Evolutionary conservation across 2,329 filamentous ascomycete genomes (phyloP), one percentile per base, ranked within the genome.

Genomic region (Ceratocystis diversiconidia): DNA sequence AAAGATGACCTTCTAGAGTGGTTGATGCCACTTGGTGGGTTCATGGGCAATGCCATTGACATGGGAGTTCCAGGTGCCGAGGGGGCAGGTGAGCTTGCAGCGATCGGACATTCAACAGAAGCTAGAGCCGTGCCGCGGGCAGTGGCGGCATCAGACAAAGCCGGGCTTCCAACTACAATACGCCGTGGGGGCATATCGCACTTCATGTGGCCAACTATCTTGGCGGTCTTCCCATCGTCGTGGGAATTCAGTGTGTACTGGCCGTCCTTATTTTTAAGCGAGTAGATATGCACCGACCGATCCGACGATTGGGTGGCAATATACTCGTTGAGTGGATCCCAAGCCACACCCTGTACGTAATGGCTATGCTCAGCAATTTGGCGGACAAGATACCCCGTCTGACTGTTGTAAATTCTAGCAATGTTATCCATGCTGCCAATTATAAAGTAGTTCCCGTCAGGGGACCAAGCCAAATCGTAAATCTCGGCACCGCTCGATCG

Each of bases 341-440:
- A 99, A 3, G 94, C 89, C 6, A 99, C 95, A 61, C 94, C 94
- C 76, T 99, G 94, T 19, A 99, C 94, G 74, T 96, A 99, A 75
- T 99, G 94, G 72, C 90, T 95, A 76, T 97, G 92, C 74, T 97
- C 92, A 63, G 92, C 92, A 69, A 97, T 96, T 74, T 96, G 92
- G 68, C 92, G 87, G 67, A 96, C 88, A 69, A 92, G 75, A 41
- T 80, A 79, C 67, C 82, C 82, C 79, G 89, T 94, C 69, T 89
- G 87, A 66, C 92, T 89, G 75, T 95, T 96, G 79, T 96, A 97
- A 71, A 99, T 97, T 67, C 92, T 85, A 67, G 94, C 92, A 73
- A 97, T 87, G 74, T 99, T 99, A 78, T 99, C 94, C 92, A 99
- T 97, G 77, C 94, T 97, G 48, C 94, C 94, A 28, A 95, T 96